Evolutionary conservation across 2,329 filamentous ascomycete genomes (phyloP).

Genomic region (Magnaporthiopsis poae): DNA sequence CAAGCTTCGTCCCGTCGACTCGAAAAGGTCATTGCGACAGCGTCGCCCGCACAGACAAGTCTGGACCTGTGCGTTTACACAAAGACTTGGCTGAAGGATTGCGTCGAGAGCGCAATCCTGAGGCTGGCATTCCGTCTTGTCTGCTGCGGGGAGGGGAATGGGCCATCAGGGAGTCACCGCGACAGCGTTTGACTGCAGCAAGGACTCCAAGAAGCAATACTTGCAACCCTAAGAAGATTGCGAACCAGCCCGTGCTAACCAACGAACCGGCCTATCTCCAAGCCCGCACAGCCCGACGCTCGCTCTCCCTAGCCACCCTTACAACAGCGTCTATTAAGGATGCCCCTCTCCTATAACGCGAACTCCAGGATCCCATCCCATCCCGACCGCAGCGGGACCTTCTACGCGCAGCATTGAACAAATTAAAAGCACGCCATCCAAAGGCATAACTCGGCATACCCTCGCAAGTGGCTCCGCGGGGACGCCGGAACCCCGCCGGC

Average conservation of each 20-base stretch:
- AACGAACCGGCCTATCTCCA: background rate
- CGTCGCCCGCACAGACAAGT: background rate
- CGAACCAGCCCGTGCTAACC: background rate
- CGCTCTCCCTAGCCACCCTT: background rate
- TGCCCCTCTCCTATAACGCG: background rate
- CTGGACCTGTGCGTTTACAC: background rate
- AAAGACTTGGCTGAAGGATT: too few species aligned
- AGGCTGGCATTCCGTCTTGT: background rate
- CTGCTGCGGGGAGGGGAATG: background rate
- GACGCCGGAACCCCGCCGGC: background rate
- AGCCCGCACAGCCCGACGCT: background rate
- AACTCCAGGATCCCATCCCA: constrained; percentile 4
- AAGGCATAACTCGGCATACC: background rate
- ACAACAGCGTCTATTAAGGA: background rate
- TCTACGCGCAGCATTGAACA: constrained; percentile 5
- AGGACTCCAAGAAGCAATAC: background rate
- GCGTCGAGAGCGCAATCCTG: background rate
- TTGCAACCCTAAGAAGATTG: background rate
- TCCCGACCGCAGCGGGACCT: background rate
- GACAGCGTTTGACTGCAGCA: background rate
- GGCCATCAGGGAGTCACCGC: background rate
- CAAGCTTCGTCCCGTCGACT: too few species aligned
- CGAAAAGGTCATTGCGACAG: background rate
- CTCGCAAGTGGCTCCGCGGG: background rate
- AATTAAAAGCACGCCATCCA: background rate